Conservation (phyloP, 148 eudicot species). For the Vaccinium corymbosum region DNA sequence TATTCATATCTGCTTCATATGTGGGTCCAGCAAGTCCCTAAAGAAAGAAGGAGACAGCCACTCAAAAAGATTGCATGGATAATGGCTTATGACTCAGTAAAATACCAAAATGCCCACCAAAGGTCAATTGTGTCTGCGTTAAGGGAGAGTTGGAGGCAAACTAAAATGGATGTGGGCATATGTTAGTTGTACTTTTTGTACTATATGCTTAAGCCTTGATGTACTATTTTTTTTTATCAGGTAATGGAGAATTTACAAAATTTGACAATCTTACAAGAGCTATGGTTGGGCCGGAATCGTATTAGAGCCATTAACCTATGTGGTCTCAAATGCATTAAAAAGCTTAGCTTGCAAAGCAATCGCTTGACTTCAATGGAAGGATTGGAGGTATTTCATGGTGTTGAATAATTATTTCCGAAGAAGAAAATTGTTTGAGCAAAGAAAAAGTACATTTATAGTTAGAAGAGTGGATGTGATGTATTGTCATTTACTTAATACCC, state of each 20-base stretch:
- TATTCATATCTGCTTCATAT: background rate
- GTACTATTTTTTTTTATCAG: constrained; percentile 30
- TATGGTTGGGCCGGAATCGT: constrained; percentile 98
- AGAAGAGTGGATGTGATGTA: background rate
- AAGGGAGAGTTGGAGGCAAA: background rate
- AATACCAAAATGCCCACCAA: background rate
- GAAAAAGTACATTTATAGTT: background rate
- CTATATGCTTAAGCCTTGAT: background rate
- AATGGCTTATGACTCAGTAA: background rate
- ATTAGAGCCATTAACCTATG: constrained; percentile 73
- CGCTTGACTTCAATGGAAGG: constrained; percentile 83
- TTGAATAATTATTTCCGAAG: background rate
- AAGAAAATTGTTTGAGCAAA: background rate
- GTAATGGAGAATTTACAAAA: constrained; percentile 82
- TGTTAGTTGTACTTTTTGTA: background rate
- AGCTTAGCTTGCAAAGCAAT: constrained; percentile 95
- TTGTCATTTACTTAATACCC: background rate
- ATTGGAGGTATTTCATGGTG: constrained; percentile 56
- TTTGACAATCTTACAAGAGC: constrained; percentile 65
- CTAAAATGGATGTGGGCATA: background rate
- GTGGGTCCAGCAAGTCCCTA: background rate
- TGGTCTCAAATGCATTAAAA: constrained; percentile 84
- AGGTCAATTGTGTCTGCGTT: background rate
- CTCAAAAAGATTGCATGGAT: background rate
- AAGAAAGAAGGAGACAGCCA: too few species aligned